Conservation (phyloP, 2,329 filamentous ascomycete species). For the Claviceps africana region DNA sequence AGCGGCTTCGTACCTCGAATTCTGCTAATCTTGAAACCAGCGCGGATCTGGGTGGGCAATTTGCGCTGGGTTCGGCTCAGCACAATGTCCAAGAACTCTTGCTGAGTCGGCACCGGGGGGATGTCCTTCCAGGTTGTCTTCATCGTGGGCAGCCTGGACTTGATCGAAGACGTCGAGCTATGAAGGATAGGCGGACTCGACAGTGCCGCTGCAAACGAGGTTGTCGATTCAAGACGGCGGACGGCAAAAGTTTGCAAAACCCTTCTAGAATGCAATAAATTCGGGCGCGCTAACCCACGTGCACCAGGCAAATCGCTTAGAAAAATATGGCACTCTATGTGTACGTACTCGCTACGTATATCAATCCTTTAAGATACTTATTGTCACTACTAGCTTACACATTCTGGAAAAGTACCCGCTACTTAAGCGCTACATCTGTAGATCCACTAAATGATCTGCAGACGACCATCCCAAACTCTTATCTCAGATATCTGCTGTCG, state of each 20-base stretch:
- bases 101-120: constrained; percentile 74
- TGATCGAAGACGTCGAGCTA: background rate
- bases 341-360: background rate
- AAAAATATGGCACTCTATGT: background rate
- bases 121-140: constrained; percentile 63
- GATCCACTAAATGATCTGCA: background rate
- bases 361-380: too few relatives aligned
- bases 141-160: constrained; percentile 28
- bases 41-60: constrained; percentile 86
- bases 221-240: background rate
- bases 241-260: background rate
- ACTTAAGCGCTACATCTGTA: too few relatives aligned
- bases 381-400: too few relatives aligned
- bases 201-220: background rate
- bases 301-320: background rate
- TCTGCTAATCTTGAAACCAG: constrained; percentile 87
- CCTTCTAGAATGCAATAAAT: background rate
- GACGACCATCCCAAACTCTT: background rate
- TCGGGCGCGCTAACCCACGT: background rate
- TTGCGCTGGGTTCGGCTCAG: constrained; percentile 85
- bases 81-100: constrained; percentile 97
- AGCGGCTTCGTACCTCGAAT: constrained; percentile 47
- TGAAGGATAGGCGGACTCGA: constrained; percentile 4
- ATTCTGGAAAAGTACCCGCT: too few relatives aligned
- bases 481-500: background rate